Conservation (phyloP, 2,329 filamentous ascomycete genomes). For the Fusarium chlamydosporum region DNA sequence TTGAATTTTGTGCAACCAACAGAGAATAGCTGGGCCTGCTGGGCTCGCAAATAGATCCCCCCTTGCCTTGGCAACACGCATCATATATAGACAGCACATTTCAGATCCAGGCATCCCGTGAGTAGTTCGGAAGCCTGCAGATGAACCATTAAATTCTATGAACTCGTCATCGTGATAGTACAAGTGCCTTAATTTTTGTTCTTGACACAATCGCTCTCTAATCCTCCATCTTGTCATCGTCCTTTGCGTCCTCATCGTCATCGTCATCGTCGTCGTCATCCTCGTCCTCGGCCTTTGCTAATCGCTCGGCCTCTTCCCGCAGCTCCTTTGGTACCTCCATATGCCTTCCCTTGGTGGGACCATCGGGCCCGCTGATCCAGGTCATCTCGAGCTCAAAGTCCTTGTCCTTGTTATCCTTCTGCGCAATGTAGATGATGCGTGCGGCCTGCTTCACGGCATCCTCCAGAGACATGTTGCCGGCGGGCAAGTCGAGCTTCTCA, state of each 20-base stretch:
- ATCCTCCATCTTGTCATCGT: conserved; percentile 89
- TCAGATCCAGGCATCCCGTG: conserved; percentile 13
- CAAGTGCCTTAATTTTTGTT: conserved; percentile 50
- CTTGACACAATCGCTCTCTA: conserved; percentile 59
- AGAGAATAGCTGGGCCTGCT: not conserved
- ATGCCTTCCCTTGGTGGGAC: conserved; percentile 92
- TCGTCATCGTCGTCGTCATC: conserved; percentile 82
- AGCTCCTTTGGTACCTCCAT: conserved; percentile 93
- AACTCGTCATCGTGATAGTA: conserved; percentile 56
- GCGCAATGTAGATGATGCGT: conserved; percentile 95
- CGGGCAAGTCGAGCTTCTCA: conserved; percentile 93
- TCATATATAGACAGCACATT: conserved; percentile 32
- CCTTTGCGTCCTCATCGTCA: conserved; percentile 71
- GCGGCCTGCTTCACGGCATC: conserved; percentile 97
- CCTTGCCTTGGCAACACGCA: conserved; percentile 37
- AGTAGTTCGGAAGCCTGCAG: conserved; percentile 42
- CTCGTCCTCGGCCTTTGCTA: conserved; percentile 91
- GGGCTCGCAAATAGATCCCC: conserved; percentile 8
- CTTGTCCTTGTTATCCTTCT: conserved; percentile 99
- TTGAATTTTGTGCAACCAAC: not conserved
- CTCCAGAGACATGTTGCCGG: conserved; percentile 80
- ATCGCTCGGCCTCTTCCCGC: conserved; percentile 89
- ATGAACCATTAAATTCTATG: conserved; percentile 56
- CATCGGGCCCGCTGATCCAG: conserved; percentile 89
- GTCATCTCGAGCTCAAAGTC: conserved; percentile 99